Evolutionary conservation across 2,329 filamentous ascomycete genomes (phyloP), one percentile per base, ranked within the genome.

Genomic region (Aspergillus sp.): DNA sequence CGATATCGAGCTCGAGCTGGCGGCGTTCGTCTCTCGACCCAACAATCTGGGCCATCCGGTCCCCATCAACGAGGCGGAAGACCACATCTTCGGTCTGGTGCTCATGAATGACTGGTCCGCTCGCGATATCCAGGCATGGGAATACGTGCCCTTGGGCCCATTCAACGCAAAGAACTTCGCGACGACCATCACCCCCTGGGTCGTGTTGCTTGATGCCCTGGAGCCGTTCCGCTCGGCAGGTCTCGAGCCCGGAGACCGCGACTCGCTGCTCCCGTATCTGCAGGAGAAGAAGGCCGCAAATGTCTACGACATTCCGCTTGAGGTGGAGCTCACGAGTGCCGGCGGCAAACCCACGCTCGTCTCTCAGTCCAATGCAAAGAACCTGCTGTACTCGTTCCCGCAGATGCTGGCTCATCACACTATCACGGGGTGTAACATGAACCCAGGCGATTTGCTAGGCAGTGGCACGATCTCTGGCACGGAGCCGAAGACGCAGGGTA

Each of bases 21-120:
- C 89, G 1, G 90, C 87, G 49, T 91, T 94, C 67, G 81, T 95
- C 5, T 86, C 85, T 73, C 84, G 78, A 52, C 78, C 82, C 0
- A 92, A 90, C 68, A 74, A 81, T 1, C 80, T 91, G 69, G 90
- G 90, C 6, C 77, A 83, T 56, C 83, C 86, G 0, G 81, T 95
- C 20, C 75, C 80, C 0, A 83, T 93, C 22, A 76, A 79, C 2
- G 78, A 88, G 49, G 91, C 91, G 0, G 86, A 88, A 55, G 84
- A 90, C 18, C 82, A 87, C 67, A 82, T 96, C 29, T 95, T 95
- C 69, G 91, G 91, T 14, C 82, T 91, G 26, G 91, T 95, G 0
- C 76, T 96, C 58, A 84, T 96, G 81, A 96, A 96, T 67, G 91
- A 96, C 75, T 96, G 91, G 91, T 91, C 88, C 56, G 91, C 91